phyloP scores from a whole-genome alignment of 768 basidiomycete genomes.

The Lentinula sp. region DNA sequence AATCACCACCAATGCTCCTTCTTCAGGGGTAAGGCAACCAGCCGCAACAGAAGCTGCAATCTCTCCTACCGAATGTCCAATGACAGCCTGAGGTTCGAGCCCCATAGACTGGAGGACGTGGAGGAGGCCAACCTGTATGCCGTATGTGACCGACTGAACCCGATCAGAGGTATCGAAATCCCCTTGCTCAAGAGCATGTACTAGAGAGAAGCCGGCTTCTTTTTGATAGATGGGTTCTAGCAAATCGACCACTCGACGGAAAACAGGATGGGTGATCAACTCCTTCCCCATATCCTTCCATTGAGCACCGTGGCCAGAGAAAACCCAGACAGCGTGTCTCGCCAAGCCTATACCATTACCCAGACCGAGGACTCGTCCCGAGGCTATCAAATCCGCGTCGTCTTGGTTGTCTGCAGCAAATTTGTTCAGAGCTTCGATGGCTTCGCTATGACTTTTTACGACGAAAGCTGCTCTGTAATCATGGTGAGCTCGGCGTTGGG shows the following conservation, averaged over 20 bases:
- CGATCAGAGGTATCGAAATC: neutral
- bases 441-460: neutral
- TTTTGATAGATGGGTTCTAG: neutral
- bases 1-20: neutral
- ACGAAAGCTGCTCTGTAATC: slow-evolving; percentile 1
- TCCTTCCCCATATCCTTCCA: slow-evolving; percentile 1
- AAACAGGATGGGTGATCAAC: neutral
- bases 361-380: neutral
- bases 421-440: neutral
- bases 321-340: neutral
- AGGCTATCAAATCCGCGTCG: neutral
- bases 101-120: neutral
- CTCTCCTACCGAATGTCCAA: neutral
- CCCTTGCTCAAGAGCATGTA: neutral
- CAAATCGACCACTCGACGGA: neutral
- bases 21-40: neutral
- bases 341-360: neutral
- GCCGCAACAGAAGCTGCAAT: slow-evolving; percentile 1
- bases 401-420: neutral
- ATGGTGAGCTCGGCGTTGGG: neutral
- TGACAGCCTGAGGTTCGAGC: neutral
- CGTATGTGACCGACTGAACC: neutral
- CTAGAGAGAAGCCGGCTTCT: neutral
- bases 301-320: neutral
- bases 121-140: neutral